Conservation (phyloP, 768 basidiomycete genomes). For the Hygrophoropsis aurantiaca region DNA sequence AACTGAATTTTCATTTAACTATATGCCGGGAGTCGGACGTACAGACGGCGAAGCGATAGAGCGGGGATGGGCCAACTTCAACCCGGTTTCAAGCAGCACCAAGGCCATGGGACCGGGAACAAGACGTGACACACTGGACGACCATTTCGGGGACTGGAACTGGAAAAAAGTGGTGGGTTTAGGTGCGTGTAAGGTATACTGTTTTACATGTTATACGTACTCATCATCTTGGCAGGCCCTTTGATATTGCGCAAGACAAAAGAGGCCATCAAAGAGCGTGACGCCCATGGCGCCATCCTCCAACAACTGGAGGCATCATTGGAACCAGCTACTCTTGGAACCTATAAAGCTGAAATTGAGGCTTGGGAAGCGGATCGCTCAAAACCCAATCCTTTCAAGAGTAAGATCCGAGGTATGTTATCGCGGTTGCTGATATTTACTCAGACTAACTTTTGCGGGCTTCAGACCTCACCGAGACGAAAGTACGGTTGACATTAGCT, state of each 20-base stretch:
- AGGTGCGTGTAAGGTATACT: conserved; percentile 15
- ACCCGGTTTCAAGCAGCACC: conserved; percentile 29
- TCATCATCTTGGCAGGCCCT: neutral
- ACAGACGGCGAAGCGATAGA: conserved; percentile 40
- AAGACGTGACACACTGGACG: conserved; percentile 34
- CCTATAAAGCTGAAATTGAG: neutral
- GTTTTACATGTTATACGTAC: too few species aligned
- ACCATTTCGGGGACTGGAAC: conserved; percentile 33
- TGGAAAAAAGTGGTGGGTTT: conserved; percentile 34
- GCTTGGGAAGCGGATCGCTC: conserved; percentile 8
- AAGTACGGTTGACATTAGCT: conserved; percentile 9
- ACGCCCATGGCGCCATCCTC: neutral
- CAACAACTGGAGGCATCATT: neutral
- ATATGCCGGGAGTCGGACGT: conserved; percentile 21
- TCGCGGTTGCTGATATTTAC: neutral
- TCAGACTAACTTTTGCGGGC: neutral
- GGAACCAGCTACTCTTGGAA: neutral
- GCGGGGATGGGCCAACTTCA: conserved; percentile 33
- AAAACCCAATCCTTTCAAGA: conserved; percentile 10
- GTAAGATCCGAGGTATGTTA: neutral
- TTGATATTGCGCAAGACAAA: conserved; percentile 1
- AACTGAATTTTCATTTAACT: conserved; percentile 29
- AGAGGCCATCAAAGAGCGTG: neutral
- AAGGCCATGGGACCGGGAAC: conserved; percentile 37
- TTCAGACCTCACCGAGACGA: conserved; percentile 8